Base-by-base conservation (phyloP, 2,329 filamentous ascomycete species). In the Paecilomyces dactylethromorphus region DNA sequence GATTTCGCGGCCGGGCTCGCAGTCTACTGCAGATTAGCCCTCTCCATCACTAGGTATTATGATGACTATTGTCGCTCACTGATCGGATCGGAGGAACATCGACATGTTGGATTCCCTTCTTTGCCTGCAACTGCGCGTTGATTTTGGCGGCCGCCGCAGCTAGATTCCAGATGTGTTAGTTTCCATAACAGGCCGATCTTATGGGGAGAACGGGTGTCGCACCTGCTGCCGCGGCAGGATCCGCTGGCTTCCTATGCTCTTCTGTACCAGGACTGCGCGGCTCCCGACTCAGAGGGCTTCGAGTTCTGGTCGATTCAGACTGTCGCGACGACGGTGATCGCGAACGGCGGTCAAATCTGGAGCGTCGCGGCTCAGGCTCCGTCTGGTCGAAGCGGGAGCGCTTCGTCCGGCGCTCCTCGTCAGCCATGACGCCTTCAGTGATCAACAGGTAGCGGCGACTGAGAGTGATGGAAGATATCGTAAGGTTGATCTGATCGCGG, bases 361-460 rank as follows among this genome's bases (percentile, higher is more conserved):
- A 95, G 51, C 87, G 83, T 69, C 87, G 88, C 59, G 89, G 86
- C 70, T 94, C 91, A 5, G 90, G 87, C 72, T 93, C 91, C 53
- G 87, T 94, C 75, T 95, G 91, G 73, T 97, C 93, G 76, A 97
- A 97, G 74, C 93, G 91, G 70, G 92, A 96, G 62, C 92, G 89
- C 81, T 96, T 96, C 61, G 81, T 79, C 61, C 86, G 85, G 71
- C 87, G 84, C 66, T 92, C 89, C 63, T 88, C 82, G 68, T 94
- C 91, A 65, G 89, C 86, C 91, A 96, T 92, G 53, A 61, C 60
- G 59, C 45, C 21, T 52, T 53, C 51, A 53, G 21, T 53, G 51
- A 53, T 6, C 39, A 12, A 21, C 7, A 32, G 33, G 26, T 12
- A 29, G 39, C 39, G 39, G 45, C 32, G 22, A 45, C 15, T 10